phyloP scores from a whole-genome alignment of 768 basidiomycete species.

The Tylopilus vinaceipallidus region DNA sequence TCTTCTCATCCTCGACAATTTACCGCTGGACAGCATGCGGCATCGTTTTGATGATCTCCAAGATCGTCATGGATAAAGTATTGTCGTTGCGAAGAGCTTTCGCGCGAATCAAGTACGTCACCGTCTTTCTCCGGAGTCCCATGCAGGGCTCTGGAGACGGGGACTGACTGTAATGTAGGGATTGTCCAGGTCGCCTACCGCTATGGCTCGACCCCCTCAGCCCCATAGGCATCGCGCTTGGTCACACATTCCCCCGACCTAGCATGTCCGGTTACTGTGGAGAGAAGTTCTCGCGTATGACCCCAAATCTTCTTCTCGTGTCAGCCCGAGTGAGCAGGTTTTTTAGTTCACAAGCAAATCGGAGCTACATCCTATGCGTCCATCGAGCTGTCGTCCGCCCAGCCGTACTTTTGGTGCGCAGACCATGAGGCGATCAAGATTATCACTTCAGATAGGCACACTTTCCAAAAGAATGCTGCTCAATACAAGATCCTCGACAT shows the following conservation, averaged over 20 bases:
- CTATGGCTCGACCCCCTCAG: slow-evolving; percentile 36
- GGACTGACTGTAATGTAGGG: slow-evolving; percentile 4
- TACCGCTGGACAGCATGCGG: slow-evolving; percentile 7
- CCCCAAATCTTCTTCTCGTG: background rate
- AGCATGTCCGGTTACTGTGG: slow-evolving; percentile 36
- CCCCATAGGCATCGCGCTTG: slow-evolving; percentile 24
- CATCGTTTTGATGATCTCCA: slow-evolving; percentile 8
- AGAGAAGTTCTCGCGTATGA: slow-evolving; percentile 8
- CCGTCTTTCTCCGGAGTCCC: too few species aligned
- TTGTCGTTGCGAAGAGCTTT: slow-evolving; percentile 10
- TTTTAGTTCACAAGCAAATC: slow-evolving; percentile 36
- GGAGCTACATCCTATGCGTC: slow-evolving; percentile 18
- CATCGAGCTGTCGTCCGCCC: slow-evolving; percentile 33
- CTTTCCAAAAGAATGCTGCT: slow-evolving; percentile 40
- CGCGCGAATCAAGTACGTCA: slow-evolving; percentile 15
- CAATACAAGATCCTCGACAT: slow-evolving; percentile 43
- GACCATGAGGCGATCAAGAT: slow-evolving; percentile 7
- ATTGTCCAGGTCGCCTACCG: background rate
- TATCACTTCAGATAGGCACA: slow-evolving; percentile 31
- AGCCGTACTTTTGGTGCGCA: slow-evolving; percentile 40
- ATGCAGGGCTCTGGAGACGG: background rate
- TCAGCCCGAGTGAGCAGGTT: background rate
- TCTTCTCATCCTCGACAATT: background rate
- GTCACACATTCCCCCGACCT: slow-evolving; percentile 34
- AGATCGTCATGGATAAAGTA: slow-evolving; percentile 2